Evolutionary conservation across 768 basidiomycete species (phyloP).

Genomic region (button mushroom (Agaricus bisporus)): DNA sequence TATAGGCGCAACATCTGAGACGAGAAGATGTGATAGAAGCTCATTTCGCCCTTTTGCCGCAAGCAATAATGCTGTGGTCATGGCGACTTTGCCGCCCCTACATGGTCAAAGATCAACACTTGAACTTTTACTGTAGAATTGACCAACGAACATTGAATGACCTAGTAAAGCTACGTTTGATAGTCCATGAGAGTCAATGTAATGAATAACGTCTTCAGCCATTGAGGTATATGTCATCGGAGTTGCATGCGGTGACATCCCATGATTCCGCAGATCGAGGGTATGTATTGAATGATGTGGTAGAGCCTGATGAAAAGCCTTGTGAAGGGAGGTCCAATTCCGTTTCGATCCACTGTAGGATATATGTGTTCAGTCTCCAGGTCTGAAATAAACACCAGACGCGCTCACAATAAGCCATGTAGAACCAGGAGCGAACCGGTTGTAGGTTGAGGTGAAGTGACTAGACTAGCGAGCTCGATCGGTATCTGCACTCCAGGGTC

Average conservation of each 20-base stretch:
- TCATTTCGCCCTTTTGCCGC: conserved; percentile 29
- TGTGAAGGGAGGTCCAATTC: conserved; percentile 82
- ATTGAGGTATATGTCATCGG: conserved; percentile 76
- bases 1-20: conserved; percentile 80
- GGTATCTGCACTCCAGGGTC: neutral
- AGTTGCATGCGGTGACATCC: conserved; percentile 65
- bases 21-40: conserved; percentile 52
- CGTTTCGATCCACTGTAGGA: conserved; percentile 71
- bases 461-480: neutral
- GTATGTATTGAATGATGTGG: conserved; percentile 67
- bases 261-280: conserved; percentile 88
- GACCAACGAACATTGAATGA: conserved; percentile 74
- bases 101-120: neutral
- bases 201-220: conserved; percentile 72
- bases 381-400: neutral
- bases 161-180: conserved; percentile 71
- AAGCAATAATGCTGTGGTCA: conserved; percentile 54
- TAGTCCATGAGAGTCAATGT: conserved; percentile 49
- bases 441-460: neutral
- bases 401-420: conserved; percentile 58
- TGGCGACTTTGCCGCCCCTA: conserved; percentile 85
- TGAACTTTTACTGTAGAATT: neutral
- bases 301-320: conserved; percentile 57
- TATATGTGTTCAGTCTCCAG: neutral
- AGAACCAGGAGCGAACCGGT: conserved; percentile 48